Evolutionary conservation across 768 basidiomycete genomes (phyloP), one percentile per base, ranked within the genome.

Genomic region (Hydnomerulius pinastri): DNA sequence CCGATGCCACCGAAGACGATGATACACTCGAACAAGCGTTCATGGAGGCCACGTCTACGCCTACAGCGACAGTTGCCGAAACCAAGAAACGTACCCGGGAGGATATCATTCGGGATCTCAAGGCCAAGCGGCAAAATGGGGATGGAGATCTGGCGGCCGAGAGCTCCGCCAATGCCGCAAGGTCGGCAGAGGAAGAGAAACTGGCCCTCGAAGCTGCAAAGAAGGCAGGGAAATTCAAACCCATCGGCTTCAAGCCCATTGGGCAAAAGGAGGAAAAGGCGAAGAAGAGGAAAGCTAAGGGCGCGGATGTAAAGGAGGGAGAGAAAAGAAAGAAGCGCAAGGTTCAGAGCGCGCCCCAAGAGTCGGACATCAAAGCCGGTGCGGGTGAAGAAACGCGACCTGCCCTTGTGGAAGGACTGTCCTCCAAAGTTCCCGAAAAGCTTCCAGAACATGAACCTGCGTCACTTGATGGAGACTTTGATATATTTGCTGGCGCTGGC

Each of bases 401-500:
- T 6, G 9, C 51, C 13, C 41, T 39, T 36, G 43, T 29, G 25
- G 49, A 48, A 30, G 33, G 46, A 18, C 51, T 38, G 6, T 41
- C 53, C 2, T 43, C 57, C 45, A 55, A 46, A 10, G 53, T 10
- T 33, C 17, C 15, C 2, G 38, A 15, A 45, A 58, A 44, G 11
- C 58, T n/a, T 25, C 49, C 46, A 27, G 56, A 63, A 42, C 58
- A 66, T 3, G 65, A 61, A 27, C 53, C 48, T 5, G 53, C 61
- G 5, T 57, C 65, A 50, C 68, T 73, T 6, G 54, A 73, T n/a
- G 83, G 82, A 17, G 83, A 91, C 45, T 79, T 91, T 35, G 89
- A 96, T 62, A 95, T 97, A 36, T 97, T 97, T 64, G 88, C 83
- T 2, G 93, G 74, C 46, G 90, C 82, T 4, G 92, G 86, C 8